phyloP scores from a whole-genome alignment of 257 asterid genomes.

The Oldenlandia corymbosa region DNA sequence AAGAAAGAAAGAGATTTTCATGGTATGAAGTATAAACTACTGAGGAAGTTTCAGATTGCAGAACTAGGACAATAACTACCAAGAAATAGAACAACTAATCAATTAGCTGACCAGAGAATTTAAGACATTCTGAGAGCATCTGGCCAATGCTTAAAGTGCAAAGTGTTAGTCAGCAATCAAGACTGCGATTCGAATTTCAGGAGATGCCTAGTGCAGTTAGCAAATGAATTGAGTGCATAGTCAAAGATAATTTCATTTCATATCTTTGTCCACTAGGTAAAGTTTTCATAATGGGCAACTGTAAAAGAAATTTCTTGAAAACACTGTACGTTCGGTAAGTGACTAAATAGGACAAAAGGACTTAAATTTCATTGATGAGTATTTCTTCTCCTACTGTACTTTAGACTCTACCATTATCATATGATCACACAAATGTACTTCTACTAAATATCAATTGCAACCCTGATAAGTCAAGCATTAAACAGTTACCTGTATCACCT shows the following conservation, averaged over 20 bases:
- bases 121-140: too few species aligned
- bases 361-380: not conserved
- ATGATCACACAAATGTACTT: not conserved
- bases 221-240: not conserved
- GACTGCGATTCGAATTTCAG: too few species aligned
- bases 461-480: not conserved
- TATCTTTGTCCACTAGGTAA: not conserved
- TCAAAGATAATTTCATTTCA: not conserved
- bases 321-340: not conserved
- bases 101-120: not conserved
- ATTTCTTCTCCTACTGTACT: too few species aligned
- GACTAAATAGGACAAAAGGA: not conserved
- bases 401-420: not conserved
- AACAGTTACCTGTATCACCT: slow-evolving; percentile 58
- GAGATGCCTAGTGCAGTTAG: not conserved
- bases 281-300: not conserved
- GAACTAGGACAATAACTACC: not conserved
- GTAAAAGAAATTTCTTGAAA: not conserved
- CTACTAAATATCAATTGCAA: not conserved
- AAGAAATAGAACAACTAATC: too few species aligned
- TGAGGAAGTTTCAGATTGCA: not conserved
- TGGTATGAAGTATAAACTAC: not conserved
- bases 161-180: too few species aligned
- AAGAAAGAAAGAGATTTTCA: not conserved
- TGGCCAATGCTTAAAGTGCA: not conserved